phyloP scores from a whole-genome alignment of 768 basidiomycete genomes.

The Clitopilus hobsonii region DNA sequence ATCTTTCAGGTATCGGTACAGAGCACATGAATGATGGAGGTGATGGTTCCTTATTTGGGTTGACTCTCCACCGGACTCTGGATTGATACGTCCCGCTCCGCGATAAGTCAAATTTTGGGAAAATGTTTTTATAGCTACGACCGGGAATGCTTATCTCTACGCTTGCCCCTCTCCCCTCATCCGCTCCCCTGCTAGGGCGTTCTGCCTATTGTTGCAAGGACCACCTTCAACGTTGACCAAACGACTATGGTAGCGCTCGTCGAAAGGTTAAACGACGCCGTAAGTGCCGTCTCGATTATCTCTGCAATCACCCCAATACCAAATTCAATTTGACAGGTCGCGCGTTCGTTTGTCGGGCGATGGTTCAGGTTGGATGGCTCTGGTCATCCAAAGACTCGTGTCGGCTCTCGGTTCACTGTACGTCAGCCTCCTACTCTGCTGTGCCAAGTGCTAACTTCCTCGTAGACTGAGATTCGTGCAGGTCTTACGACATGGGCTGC shows the following conservation, averaged over 20 bases:
- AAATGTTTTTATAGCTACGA: neutral
- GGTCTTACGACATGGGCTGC: slow-evolving; percentile 82
- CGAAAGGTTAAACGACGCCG: slow-evolving; percentile 22
- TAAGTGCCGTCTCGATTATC: slow-evolving; percentile 10
- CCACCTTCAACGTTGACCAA: slow-evolving; percentile 4
- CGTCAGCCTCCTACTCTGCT: slow-evolving; percentile 5
- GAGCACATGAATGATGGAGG: neutral
- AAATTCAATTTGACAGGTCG: slow-evolving; percentile 28
- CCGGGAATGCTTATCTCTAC: neutral
- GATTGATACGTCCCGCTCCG: neutral
- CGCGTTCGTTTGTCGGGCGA: slow-evolving; percentile 44
- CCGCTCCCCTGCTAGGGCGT: neutral
- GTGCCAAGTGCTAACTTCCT: neutral
- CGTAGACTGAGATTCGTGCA: slow-evolving; percentile 72
- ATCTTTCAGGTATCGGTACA: neutral
- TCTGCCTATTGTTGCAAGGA: neutral
- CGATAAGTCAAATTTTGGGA: neutral
- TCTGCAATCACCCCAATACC: neutral
- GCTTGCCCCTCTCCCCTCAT: neutral
- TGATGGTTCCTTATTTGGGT: neutral
- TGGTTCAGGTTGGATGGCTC: slow-evolving; percentile 76
- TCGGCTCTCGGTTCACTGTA: slow-evolving; percentile 60
- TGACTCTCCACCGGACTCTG: neutral
- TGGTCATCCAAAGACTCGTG: slow-evolving; percentile 57
- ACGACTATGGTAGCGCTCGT: slow-evolving; percentile 17